Conservation (phyloP, 139 green algal species). For the Haematococcus sp. region DNA sequence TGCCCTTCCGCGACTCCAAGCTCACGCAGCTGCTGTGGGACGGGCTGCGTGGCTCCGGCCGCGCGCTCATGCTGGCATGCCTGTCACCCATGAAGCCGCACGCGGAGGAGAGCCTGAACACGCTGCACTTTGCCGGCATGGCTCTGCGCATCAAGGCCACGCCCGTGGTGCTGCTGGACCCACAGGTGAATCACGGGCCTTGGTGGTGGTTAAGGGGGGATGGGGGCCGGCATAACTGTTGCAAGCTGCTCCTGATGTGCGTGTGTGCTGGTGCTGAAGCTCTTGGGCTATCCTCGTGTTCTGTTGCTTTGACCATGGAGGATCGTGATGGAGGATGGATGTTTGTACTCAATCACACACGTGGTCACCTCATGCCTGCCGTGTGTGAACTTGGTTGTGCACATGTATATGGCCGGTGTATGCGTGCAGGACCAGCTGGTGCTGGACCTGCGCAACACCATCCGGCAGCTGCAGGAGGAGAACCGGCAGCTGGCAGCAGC, state of each 20-base stretch:
- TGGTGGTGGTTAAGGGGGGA: no score
- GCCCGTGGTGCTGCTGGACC: constrained; percentile 55
- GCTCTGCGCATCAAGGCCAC: constrained; percentile 57
- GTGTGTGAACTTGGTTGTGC: no score
- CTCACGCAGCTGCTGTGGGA: constrained; percentile 70
- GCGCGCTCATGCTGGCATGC: constrained; percentile 72
- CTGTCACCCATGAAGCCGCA: constrained; percentile 49
- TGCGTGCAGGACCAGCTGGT: constrained; percentile 54
- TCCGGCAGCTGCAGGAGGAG: constrained; percentile 49
- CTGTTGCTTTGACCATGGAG: no score
- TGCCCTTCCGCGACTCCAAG: constrained; percentile 32
- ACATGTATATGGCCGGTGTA: no score
- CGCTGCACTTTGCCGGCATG: constrained; percentile 67
- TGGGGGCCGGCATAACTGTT: no score
- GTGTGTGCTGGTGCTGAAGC: no score
- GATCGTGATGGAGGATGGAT: no score
- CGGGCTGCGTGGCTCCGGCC: constrained; percentile 41
- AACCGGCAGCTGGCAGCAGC: constrained; percentile 47
- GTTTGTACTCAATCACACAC: no score
- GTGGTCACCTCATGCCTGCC: no score
- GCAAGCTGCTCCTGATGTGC: no score
- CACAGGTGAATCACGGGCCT: constrained; percentile 14
- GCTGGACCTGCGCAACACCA: constrained; percentile 57
- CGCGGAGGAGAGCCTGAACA: constrained; percentile 63
- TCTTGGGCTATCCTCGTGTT: no score